Evolutionary conservation across 177 flowering plant species (phyloP).

Genomic region (Vitis hybrid): DNA sequence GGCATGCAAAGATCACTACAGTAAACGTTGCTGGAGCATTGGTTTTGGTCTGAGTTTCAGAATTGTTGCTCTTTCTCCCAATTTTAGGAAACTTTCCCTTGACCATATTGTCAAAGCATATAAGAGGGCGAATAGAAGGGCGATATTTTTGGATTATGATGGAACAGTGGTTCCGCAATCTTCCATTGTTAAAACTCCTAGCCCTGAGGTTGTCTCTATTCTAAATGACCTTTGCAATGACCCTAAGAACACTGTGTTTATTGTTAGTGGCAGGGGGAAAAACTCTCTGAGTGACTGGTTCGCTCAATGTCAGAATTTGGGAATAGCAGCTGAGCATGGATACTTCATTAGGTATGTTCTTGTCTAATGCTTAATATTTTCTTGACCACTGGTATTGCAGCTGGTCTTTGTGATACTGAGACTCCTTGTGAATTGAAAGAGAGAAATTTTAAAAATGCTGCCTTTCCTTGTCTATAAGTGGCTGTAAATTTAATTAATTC

Average conservation of each 20-base stretch:
- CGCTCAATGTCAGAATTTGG: constrained; percentile 33
- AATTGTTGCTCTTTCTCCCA: constrained; percentile 36
- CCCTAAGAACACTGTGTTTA: constrained; percentile 41
- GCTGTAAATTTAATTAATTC: neutral
- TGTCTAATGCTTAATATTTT: neutral
- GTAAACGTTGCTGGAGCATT: constrained; percentile 37
- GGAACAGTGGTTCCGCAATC: constrained; percentile 44
- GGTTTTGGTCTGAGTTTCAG: constrained; percentile 44
- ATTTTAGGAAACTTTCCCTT: constrained; percentile 39
- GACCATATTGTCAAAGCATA: constrained; percentile 29
- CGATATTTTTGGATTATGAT: constrained; percentile 53
- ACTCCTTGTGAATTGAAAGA: no score
- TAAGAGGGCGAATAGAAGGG: constrained; percentile 29
- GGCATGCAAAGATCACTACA: constrained; percentile 41
- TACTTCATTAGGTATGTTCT: constrained; percentile 37
- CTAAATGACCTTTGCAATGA: constrained; percentile 33
- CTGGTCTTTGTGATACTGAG: neutral
- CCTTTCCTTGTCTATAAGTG: neutral
- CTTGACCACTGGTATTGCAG: neutral
- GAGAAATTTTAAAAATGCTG: neutral
- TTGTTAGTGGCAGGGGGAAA: constrained; percentile 48
- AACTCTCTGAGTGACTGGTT: constrained; percentile 36
- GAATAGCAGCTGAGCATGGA: constrained; percentile 56
- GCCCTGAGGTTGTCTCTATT: constrained; percentile 32
- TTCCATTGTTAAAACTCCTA: constrained; percentile 33